Conservation (phyloP, 805 yeast species). For the Kodamaea hsintzibuensis region DNA sequence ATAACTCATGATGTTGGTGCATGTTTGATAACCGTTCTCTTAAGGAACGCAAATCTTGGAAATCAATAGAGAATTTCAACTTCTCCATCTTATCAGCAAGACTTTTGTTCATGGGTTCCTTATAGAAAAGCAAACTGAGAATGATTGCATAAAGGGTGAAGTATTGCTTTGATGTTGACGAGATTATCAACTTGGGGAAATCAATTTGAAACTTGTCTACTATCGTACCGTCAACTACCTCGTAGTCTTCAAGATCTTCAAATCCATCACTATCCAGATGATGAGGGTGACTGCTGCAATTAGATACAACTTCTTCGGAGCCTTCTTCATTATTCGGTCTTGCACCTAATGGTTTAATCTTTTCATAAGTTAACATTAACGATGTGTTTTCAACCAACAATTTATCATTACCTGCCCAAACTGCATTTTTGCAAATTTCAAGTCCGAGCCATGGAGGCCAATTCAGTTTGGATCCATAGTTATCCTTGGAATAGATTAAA, state of each 20-base stretch:
- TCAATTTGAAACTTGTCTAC: constrained; percentile 52
- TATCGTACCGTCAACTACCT: background rate
- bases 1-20: constrained; percentile 47
- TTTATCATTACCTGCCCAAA: constrained; percentile 45
- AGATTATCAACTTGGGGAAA: constrained; percentile 65
- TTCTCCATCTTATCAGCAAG: constrained; percentile 63
- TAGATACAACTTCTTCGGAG: background rate
- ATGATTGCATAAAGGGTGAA: constrained; percentile 62
- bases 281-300: background rate
- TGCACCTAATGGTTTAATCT: constrained; percentile 29
- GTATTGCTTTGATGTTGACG: constrained; percentile 76
- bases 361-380: constrained; percentile 58
- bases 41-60: constrained; percentile 56
- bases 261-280: background rate
- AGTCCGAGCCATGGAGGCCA: constrained; percentile 94
- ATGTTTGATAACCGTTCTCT: constrained; percentile 47
- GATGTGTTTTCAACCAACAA: constrained; percentile 66
- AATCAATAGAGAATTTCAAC: constrained; percentile 67
- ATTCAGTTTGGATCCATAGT: constrained; percentile 60
- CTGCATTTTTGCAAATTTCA: constrained; percentile 54
- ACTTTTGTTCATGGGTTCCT: constrained; percentile 66
- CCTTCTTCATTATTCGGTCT: constrained; percentile 11
- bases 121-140: constrained; percentile 64
- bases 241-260: constrained; percentile 10
- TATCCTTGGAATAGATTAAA: constrained; percentile 44